Conservation (phyloP, 352 stramenopile genomes). For the Globisporangium echinulatum region DNA sequence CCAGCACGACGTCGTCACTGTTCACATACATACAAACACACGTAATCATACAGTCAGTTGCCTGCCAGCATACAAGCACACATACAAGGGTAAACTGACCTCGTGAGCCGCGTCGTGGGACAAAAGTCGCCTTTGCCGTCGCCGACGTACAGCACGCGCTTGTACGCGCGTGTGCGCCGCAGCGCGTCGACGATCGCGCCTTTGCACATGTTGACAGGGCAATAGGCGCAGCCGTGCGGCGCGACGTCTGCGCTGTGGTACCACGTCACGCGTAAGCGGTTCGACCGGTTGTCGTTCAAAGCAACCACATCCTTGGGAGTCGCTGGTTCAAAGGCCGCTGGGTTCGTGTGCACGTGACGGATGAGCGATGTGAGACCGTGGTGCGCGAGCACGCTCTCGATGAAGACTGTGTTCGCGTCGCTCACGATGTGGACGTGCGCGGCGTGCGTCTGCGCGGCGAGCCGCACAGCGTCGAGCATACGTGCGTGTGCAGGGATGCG, state of each 20-base stretch:
- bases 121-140: conserved; percentile 49
- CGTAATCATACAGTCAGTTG: background rate
- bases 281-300: conserved; percentile 5
- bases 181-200: conserved; percentile 36
- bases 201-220: conserved; percentile 61
- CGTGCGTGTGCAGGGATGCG: conserved; percentile 23
- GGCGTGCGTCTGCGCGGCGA: conserved; percentile 24
- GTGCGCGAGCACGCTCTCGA: conserved; percentile 33
- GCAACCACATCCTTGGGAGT: conserved; percentile 2
- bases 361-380: conserved; percentile 23
- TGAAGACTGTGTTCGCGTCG: conserved; percentile 41
- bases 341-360: conserved; percentile 32
- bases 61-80: background rate
- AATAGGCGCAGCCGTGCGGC: conserved; percentile 37
- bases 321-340: conserved; percentile 15
- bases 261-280: conserved; percentile 25
- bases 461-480: conserved; percentile 42
- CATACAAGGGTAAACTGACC: conserved; percentile 14
- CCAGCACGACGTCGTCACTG: conserved; percentile 50
- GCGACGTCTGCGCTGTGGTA: conserved; percentile 22
- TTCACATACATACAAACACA: conserved; percentile 1
- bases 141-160: conserved; percentile 50
- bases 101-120: conserved; percentile 26
- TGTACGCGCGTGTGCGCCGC: conserved; percentile 20
- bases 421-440: conserved; percentile 38